Evolutionary conservation across 495 filamentous ascomycete genomes (phyloP).

Genomic region (Penicilliopsis zonata): DNA sequence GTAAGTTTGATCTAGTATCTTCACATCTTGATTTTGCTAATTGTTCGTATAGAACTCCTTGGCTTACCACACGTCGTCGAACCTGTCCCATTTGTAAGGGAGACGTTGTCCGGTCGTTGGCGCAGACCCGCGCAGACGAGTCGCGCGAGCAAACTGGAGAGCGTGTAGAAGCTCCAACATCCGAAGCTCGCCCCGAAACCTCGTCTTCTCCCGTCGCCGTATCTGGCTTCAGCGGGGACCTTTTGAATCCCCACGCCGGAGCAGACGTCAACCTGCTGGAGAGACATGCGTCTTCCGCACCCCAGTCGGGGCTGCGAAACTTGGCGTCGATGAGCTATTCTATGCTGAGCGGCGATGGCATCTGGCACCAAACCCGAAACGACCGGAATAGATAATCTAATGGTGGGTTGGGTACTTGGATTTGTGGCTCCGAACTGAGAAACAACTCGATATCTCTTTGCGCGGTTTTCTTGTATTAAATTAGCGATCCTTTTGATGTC

Average conservation of each 20-base stretch:
- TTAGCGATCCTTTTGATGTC: constrained; percentile 26
- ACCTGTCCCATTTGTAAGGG: constrained; percentile 98
- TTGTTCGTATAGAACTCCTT: constrained; percentile 68
- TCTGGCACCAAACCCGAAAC: constrained; percentile 34
- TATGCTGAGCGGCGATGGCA: constrained; percentile 37
- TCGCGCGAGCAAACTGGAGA: constrained; percentile 33
- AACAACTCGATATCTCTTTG: constrained; percentile 6
- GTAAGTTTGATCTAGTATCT: constrained; percentile 40
- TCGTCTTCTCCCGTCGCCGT: constrained; percentile 39
- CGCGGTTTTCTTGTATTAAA: constrained; percentile 9
- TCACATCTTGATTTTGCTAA: constrained; percentile 8
- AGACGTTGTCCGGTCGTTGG: constrained; percentile 68
- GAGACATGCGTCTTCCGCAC: constrained; percentile 23
- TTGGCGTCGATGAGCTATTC: constrained; percentile 34
- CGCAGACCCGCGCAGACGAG: constrained; percentile 34
- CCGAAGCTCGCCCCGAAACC: constrained; percentile 16
- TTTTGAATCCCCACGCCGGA: constrained; percentile 28
- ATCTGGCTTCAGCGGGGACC: constrained; percentile 16
- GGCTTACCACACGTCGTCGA: constrained; percentile 85
- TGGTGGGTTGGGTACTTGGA: not conserved
- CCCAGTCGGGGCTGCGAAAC: constrained; percentile 28
- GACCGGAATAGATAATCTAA: constrained; percentile 30
- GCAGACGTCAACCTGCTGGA: constrained; percentile 28
- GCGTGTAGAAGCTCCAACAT: constrained; percentile 14
- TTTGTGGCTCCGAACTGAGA: no score